phyloP scores from a whole-genome alignment of 805 yeast species.

The Pichia californica region DNA sequence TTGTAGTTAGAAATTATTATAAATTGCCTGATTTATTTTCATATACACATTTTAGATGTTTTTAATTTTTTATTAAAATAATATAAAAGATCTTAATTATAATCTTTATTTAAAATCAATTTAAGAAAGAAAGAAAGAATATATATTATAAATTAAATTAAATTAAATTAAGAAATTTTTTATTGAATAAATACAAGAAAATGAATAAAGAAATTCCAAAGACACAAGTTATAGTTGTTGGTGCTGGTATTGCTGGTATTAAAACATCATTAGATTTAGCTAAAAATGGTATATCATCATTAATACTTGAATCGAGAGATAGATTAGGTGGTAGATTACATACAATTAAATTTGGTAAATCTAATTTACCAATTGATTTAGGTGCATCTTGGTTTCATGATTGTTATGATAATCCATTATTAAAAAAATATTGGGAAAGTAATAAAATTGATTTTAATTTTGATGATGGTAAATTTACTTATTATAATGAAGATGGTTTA shows the following conservation, averaged over 20 bases:
- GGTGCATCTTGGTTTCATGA: conserved; percentile 96
- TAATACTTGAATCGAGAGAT: conserved; percentile 45
- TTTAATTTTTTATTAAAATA: too few relatives aligned
- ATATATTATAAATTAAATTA: too few relatives aligned
- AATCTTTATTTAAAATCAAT: too few relatives aligned
- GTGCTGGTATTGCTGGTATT: conserved; percentile 50
- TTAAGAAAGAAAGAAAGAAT: too few relatives aligned
- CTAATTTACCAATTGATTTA: conserved; percentile 45
- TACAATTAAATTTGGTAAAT: conserved; percentile 32
- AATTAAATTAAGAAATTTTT: too few relatives aligned
- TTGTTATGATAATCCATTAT: conserved; percentile 55
- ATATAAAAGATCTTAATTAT: too few relatives aligned
- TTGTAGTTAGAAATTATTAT: too few relatives aligned
- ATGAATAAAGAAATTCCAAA: neutral
- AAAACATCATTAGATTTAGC: conserved; percentile 40
- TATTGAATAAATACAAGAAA: neutral
- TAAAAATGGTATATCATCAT: conserved; percentile 30
- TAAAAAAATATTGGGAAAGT: conserved; percentile 37
- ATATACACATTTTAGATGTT: too few relatives aligned
- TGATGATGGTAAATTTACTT: conserved; percentile 25
- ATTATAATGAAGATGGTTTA: conserved; percentile 20
- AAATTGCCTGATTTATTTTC: too few relatives aligned
- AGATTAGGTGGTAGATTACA: conserved; percentile 64
- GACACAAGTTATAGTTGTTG: conserved; percentile 39
- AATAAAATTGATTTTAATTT: conserved; percentile 26